Evolutionary conservation across 2,329 filamentous ascomycete species (phyloP), one percentile per base, ranked within the genome.

Genomic region (Aspergillus fischeri): DNA sequence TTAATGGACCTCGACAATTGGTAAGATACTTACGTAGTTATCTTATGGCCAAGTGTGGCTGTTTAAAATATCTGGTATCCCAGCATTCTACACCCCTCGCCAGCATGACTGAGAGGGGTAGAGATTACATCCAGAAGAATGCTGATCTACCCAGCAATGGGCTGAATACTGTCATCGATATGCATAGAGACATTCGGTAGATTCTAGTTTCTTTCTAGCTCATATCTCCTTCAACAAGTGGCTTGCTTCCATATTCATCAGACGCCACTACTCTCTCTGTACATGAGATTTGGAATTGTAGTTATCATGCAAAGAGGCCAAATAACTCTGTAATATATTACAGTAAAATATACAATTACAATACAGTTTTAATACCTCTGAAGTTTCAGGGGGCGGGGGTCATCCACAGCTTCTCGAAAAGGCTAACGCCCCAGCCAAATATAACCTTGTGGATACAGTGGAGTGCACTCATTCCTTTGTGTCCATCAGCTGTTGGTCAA

Each of bases 1-100:
- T 35, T 35, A 6, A 38, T 17, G 32, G 14, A 7, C 32, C 14
- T 38, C 32, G 14, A 38, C 2, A 38, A 38, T 38, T 38, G 14
- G 32, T 38, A 38, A 17, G 32, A 3, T 17, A 38, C 2, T 38
- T 17, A 38, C 14, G 2, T 38, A 7, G 32, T 7, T 17, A 38
- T 44, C n/a, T 44, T 27, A 24, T 47, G 44, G 44, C 11, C 20
- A 10, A 44, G 41, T 44, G n/a, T 24, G 24, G 10, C 42, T 45
- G 24, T 7, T n/a, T 49, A 29, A 35, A 50, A 47, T 44, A 24
- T 41, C 28, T 55, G 25, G 44, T 32, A 44, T 48, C 24, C 9
- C 29, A 51, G 52, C 61, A 65, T 65, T 65, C 63, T 58, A 28
- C 53, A 62, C 58, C 56, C 63, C 63, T 65, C 41, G 58, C 51